These are phyloP conservation scores for Podospora didyma DNA, from an alignment of 495 filamentous ascomycete species.

Conservation along the genomic window DNA sequence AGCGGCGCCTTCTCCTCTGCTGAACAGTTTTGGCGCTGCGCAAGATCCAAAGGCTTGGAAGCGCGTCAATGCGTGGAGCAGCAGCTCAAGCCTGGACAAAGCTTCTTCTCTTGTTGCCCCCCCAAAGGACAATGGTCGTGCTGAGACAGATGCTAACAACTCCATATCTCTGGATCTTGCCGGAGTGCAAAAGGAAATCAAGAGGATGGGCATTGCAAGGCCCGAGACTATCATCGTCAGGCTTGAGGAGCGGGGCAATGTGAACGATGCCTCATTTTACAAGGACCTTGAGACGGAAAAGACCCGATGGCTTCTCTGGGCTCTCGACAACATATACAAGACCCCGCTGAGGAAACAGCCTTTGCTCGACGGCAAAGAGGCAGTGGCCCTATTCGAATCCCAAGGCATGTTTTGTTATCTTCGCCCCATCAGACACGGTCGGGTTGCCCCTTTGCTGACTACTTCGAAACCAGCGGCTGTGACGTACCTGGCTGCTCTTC, in stretches of 20 bases:
- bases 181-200: slow-evolving; percentile 35
- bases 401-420: slow-evolving; percentile 37
- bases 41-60: no score
- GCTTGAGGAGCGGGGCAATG: slow-evolving; percentile 38
- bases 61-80: no score
- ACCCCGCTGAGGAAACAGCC: background rate
- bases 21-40: no score
- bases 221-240: slow-evolving; percentile 38
- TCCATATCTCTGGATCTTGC: slow-evolving; percentile 25
- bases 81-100: no score
- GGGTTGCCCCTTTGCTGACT: slow-evolving; percentile 12
- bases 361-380: slow-evolving; percentile 11
- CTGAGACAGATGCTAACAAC: slow-evolving; percentile 4
- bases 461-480: slow-evolving; percentile 29
- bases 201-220: slow-evolving; percentile 40
- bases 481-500: slow-evolving; percentile 37
- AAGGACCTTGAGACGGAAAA: slow-evolving; percentile 38
- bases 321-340: slow-evolving; percentile 21
- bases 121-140: slow-evolving; percentile 8
- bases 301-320: slow-evolving; percentile 43
- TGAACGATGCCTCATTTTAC: slow-evolving; percentile 35
- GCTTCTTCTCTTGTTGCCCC: no score
- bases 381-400: slow-evolving; percentile 42
- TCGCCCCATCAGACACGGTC: background rate
- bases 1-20: background rate